These are phyloP conservation scores for Hypoxylon sp. DNA, from an alignment of 2,329 filamentous ascomycete species.

Conservation along the genomic window DNA sequence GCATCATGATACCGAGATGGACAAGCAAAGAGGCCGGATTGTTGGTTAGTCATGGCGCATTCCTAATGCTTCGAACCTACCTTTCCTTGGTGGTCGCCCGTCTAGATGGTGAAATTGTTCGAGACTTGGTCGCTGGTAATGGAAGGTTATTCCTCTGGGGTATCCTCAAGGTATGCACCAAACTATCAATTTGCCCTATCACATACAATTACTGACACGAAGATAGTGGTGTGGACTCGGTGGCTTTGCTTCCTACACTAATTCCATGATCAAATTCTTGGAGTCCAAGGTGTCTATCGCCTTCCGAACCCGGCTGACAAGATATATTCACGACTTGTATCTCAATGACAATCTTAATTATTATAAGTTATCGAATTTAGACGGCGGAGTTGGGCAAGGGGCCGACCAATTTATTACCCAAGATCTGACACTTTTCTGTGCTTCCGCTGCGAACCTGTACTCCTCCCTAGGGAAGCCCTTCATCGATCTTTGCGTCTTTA, in stretches of 20 bases:
- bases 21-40: constrained; percentile 94
- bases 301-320: constrained; percentile 91
- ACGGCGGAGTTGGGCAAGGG: constrained; percentile 89
- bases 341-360: constrained; percentile 95
- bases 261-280: constrained; percentile 98
- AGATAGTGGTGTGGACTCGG: constrained; percentile 87
- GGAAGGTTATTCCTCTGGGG: constrained; percentile 89
- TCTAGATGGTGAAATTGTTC: constrained; percentile 93
- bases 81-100: constrained; percentile 91
- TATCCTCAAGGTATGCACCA: constrained; percentile 72
- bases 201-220: constrained; percentile 24
- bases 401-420: constrained; percentile 98
- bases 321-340: constrained; percentile 97
- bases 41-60: constrained; percentile 86
- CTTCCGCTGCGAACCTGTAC: constrained; percentile 89
- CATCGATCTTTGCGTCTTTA: constrained; percentile 97
- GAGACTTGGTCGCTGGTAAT: constrained; percentile 94
- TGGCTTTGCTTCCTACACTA: constrained; percentile 93
- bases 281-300: constrained; percentile 98
- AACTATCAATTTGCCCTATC: constrained; percentile 2
- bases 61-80: constrained; percentile 91
- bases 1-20: constrained; percentile 97
- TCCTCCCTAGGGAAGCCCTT: constrained; percentile 97
- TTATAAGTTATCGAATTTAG: constrained; percentile 92
- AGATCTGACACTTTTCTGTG: constrained; percentile 94